phyloP scores from a whole-genome alignment of 1,284 basidiomycete genomes.

The Sporisorium scitamineum region DNA sequence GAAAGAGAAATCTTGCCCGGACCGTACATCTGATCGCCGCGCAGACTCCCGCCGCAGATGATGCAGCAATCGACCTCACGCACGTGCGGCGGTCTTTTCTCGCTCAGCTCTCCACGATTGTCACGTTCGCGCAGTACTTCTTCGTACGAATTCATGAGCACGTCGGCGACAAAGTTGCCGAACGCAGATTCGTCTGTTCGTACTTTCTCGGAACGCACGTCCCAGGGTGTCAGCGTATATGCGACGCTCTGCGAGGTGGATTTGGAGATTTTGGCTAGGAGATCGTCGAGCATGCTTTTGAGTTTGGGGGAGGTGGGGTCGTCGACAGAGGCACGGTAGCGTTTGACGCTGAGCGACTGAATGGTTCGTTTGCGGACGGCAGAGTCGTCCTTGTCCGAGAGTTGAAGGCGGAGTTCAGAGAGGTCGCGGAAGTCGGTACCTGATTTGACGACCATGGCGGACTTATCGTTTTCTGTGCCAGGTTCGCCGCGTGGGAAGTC shows the following conservation, averaged over 20 bases:
- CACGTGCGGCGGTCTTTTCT: conserved; percentile 16
- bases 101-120: conserved; percentile 71
- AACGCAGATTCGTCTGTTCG: conserved; percentile 80
- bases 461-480: conserved; percentile 79
- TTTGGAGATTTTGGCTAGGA: conserved; percentile 79
- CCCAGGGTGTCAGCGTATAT: conserved; percentile 79
- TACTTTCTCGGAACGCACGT: conserved; percentile 81
- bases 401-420: conserved; percentile 78
- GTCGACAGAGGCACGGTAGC: conserved; percentile 76
- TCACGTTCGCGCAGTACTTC: conserved; percentile 76
- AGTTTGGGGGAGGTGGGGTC: conserved; percentile 76
- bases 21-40: conserved; percentile 83
- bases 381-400: conserved; percentile 76
- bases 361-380: conserved; percentile 78
- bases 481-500: conserved; percentile 74
- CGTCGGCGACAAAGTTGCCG: conserved; percentile 90
- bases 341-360: conserved; percentile 76
- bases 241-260: conserved; percentile 76
- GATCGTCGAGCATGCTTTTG: conserved; percentile 75
- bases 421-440: conserved; percentile 91
- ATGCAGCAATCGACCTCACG: conserved; percentile 55
- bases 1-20: conserved; percentile 83
- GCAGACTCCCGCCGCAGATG: conserved; percentile 76
- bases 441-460: conserved; percentile 77
- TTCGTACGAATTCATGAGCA: conserved; percentile 86